Evolutionary conservation across 345 rosid species (phyloP), one percentile per base, ranked within the genome.

Genomic region (Aquilaria malaccensis): DNA sequence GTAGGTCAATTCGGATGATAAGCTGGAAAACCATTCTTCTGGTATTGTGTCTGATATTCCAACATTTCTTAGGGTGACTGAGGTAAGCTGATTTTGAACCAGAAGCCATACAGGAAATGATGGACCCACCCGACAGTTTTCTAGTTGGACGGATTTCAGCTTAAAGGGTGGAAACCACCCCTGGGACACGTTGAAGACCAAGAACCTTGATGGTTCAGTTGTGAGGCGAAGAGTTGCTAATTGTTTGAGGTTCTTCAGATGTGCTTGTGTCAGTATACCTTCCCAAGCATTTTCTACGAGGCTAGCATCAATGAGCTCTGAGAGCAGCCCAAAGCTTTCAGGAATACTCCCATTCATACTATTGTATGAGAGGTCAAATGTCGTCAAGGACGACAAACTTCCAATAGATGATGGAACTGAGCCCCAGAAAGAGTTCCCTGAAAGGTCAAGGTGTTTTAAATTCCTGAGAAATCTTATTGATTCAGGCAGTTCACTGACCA

Each of bases 121-220:
- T 55, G 88, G 86, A 68, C 88, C 86, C 22, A 79, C 67, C 46
- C 46, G 61, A 66, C 86, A 83, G 64, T 83, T 81, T 56, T 80
- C 81, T 12, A 85, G 59, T 50, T 79, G 76, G 62, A 83, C 72
- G 47, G 55, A 32, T 46, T 65, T 69, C 5, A 80, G 75, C 66
- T 70, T 75, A 68, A 85, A 85, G 55, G 88, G 85, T 60, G 88
- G 88, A 66, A 70, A 13, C 91, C 91, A 85, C 0, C 69, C 54
- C 45, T 75, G 30, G 57, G 84, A 68, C 53, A 83, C 29, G 41
- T 78, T 68, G 15, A 85, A 70, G 68, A 61, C 61, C 3, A 81
- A 70, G 47, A 77, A 68, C 58, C 64, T 69, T 54, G 72, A 52
- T 62, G 81, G 72, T 45, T 79, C 63, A 13, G 85, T 70, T 32